Evolutionary conservation across 257 asterid species (phyloP), one percentile per base, ranked within the genome.

Genomic region (Ophiorrhiza pumila): DNA sequence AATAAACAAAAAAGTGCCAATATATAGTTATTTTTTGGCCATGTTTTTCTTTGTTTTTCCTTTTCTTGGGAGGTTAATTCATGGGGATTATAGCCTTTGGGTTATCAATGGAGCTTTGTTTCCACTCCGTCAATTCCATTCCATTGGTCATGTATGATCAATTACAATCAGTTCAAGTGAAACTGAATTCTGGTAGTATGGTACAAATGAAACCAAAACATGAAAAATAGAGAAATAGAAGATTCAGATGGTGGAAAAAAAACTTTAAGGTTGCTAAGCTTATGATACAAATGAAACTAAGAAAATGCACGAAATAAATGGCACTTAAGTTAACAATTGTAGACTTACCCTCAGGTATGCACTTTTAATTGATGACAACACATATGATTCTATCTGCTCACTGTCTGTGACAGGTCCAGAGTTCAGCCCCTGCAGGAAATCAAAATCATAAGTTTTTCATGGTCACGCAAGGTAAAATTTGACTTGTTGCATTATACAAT

Each of bases 311-410:
- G 49, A 68, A 31, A 13, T 22, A 4, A 2, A 67, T 9, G 32
- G 29, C 3, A 7, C 42, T 11, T 6, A 56, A 29, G 49, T 27
- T 35, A 23, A 74, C 23, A 39, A 65, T 27, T 65, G 32, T 71
- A 80, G 66, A 77, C 87, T 81, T 82, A 94, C 99, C 85, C 96
- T 86, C 43, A 88, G 74, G 78, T 87, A 94, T 76, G 99, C 96
- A 80, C 79, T 85, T 83, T 90, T 94, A 10, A 85, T 78, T 56
- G 99, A 94, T 76, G 97, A 91, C 69, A 89, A 82, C 73, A 91
- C 91, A 65, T 94, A 94, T 22, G 76, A 76, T 83, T 91, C 99
- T 74, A 94, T 87, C 83, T 94, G 99, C 87, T 91, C 99, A 56
- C 73, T 76, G 72, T 87, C 97, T 35, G 97, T 83, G 79, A 75